Base-by-base conservation (phyloP, 75 land plant genomes). In the Picea sitchensis region DNA sequence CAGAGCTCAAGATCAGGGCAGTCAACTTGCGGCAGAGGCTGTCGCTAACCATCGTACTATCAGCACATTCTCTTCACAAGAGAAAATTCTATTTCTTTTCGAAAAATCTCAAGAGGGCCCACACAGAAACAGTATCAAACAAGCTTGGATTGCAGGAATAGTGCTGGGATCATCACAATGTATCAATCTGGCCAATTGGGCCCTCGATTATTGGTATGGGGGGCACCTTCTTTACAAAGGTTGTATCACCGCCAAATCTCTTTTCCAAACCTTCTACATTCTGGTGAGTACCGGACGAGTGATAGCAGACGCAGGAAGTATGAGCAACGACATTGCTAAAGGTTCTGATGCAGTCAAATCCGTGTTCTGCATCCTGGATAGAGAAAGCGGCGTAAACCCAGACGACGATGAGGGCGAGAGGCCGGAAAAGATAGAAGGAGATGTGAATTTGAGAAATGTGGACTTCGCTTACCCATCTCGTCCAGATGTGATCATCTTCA, bases 171-270 rank as follows among this genome's bases (percentile, higher is more conserved):
- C 73, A 12, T 84, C 94, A n/a, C 93, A 85, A 80, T 59, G 85
- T 77, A 69, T 87, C n/a, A n/a, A n/a, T n/a, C n/a, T n/a, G n/a
- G n/a, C n/a, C n/a, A n/a, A n/a, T n/a, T n/a, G n/a, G n/a, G n/a
- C 91, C 5, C 78, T 92, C 12, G 87, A 84, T 44, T 94, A 88
- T 77, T 95, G 93, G 98, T 95, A 90, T 79, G 98, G 98, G 4
- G 95, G 91, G 7, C 76, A 65, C 41, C 87, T 93, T 41, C 44
- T 91, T 44, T 41, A 84, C 17, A 20, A 87, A 5, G 88, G 87
- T 26, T 14, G 76, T 38, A 87, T 88, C 61, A 36, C 81, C 5
- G 80, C 90, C 31, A 79, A 78, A 26, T 89, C 85, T 12, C 61
- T 95, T 54, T 90, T 95, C 62, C 80, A 88, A 75, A 91, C 92